Evolutionary conservation across 2,329 filamentous ascomycete species (phyloP).

Genomic region (Ascochyta lentis): DNA sequence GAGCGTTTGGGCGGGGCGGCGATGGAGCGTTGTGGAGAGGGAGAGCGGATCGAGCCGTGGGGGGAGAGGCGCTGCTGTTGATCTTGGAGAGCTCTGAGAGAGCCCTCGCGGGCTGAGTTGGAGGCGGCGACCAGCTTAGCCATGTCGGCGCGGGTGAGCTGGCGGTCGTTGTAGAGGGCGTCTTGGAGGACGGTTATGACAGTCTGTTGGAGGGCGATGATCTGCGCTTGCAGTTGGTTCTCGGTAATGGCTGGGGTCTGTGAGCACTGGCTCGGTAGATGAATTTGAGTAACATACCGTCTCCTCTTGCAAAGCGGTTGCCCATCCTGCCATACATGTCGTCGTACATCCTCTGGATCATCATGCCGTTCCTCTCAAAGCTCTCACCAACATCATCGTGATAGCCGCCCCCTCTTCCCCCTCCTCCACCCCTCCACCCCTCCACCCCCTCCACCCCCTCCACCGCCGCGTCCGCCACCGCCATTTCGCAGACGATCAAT

Average conservation of each 20-base stretch:
- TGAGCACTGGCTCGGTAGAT: constrained; percentile 3
- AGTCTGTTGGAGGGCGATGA: constrained; percentile 53
- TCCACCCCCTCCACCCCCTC: constrained; percentile 4
- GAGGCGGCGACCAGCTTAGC: constrained; percentile 51
- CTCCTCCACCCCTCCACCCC: constrained; percentile 13
- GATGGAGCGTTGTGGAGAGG: constrained; percentile 29
- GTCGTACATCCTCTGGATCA: constrained; percentile 48
- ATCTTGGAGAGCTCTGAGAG: constrained; percentile 46
- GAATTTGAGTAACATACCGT: constrained; percentile 38
- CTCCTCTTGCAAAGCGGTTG: constrained; percentile 47
- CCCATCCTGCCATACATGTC: constrained; percentile 47
- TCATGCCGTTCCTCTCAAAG: constrained; percentile 41
- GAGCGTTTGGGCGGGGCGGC: constrained; percentile 34
- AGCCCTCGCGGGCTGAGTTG: constrained; percentile 51
- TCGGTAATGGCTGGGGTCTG: constrained; percentile 46
- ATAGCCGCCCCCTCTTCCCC: constrained; percentile 8
- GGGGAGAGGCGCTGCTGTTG: constrained; percentile 44
- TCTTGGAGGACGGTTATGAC: constrained; percentile 54
- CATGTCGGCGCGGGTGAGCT: constrained; percentile 49
- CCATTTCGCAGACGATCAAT: constrained; percentile 30
- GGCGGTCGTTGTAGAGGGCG: constrained; percentile 50
- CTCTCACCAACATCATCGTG: constrained; percentile 42
- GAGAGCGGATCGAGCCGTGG: constrained; percentile 17
- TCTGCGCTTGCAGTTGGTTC: constrained; percentile 52
- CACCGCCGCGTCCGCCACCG: constrained; percentile 6